Base-by-base conservation (phyloP, 1,284 basidiomycete genomes). In the Malassezia vespertilionis region DNA sequence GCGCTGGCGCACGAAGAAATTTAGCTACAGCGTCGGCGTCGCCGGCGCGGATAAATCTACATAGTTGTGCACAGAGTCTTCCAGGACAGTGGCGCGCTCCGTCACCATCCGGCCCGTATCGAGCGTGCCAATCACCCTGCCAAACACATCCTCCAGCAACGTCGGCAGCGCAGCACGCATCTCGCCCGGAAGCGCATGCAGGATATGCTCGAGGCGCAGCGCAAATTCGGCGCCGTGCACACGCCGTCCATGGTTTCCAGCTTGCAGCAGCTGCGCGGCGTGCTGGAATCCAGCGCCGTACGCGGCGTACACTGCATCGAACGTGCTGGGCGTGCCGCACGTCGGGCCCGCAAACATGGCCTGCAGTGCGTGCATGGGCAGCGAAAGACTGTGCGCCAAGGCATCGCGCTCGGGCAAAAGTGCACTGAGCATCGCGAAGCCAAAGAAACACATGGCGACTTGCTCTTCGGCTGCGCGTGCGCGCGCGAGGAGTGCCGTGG, bases 361-460 rank as follows among this genome's bases (percentile, higher is more conserved):
- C 17, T 30, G 48, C 31, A 51, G 30, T 18, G 34, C 37, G 12
- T 23, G 18, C 17, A 51, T 27, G 5, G 48, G 38, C 7, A 51
- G 32, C 27, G 48, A 51, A 42, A 51, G 44, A 43, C 48, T 51
- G 28, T 40, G 41, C 21, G 37, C 37, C 32, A 51, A 30, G 12
- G 38, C 43, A 20, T 43, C 43, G 21, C 24, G n/a, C 4, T 33
- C 32, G 9, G 48, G 48, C 26, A 51, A 23, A 24, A 51, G 38
- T 21, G 48, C 43, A 17, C 34, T 20, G 14, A 51, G 20, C 15
- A 51, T 21, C 36, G 35, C 38, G 17, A 51, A 26, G 8, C 37
- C 34, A 26, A 40, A 45, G 18, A 43, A 4, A 28, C 48, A 45
- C 40, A 43, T 3, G 5, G 33, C 35, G 17, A 48, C 18, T 11